Evolutionary conservation across 352 stramenopile genomes (phyloP).

Genomic region (Globisporangium paddicum): DNA sequence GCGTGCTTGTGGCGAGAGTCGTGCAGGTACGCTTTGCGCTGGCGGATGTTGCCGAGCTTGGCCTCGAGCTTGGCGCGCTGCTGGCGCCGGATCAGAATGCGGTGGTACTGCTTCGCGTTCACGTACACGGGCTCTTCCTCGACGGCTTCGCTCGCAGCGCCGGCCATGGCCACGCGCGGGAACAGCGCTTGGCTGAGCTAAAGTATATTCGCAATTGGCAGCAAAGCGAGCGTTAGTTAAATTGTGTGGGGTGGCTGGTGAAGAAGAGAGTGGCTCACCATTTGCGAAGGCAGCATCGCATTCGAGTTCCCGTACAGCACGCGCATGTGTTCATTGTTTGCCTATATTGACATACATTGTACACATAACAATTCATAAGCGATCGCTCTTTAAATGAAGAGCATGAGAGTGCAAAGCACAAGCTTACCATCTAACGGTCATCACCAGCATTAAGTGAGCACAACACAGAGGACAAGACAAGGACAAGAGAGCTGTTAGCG

Average conservation of each 20-base stretch:
- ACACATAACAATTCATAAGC: background rate
- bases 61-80: slow-evolving; percentile 84
- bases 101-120: slow-evolving; percentile 90
- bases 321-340: slow-evolving; percentile 78
- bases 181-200: slow-evolving; percentile 57
- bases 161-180: slow-evolving; percentile 37
- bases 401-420: background rate
- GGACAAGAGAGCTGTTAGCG: background rate
- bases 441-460: background rate
- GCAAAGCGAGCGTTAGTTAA: background rate
- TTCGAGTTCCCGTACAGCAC: slow-evolving; percentile 75
- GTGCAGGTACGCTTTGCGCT: slow-evolving; percentile 86
- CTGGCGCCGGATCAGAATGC: slow-evolving; percentile 86
- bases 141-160: slow-evolving; percentile 37
- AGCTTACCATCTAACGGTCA: slow-evolving; percentile 7
- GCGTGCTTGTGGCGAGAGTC: slow-evolving; percentile 85
- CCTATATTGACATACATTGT: slow-evolving; percentile 28
- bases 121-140: slow-evolving; percentile 89
- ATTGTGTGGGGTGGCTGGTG: background rate
- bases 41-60: slow-evolving; percentile 70
- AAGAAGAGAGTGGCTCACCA: slow-evolving; percentile 56
- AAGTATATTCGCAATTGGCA: background rate
- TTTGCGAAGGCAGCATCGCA: slow-evolving; percentile 81
- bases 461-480: background rate
- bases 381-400: background rate